phyloP scores from a whole-genome alignment of 306 rosid genomes.

The Cyclanthera cordifolia region DNA sequence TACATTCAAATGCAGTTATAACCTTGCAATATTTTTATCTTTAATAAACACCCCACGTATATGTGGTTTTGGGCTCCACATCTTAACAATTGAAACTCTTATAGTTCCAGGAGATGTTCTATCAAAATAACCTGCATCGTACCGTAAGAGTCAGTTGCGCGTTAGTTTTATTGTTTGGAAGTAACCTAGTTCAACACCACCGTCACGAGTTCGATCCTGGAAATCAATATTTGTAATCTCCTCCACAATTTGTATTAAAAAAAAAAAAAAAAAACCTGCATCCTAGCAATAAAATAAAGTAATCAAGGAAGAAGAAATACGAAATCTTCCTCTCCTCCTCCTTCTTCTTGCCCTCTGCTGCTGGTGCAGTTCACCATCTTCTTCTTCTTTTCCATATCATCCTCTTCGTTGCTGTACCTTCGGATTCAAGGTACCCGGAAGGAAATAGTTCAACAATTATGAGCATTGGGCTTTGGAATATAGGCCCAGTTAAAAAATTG shows the following conservation, averaged over 20 bases:
- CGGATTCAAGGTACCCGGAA: conserved; percentile 18
- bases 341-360: conserved; percentile 33
- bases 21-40: too few relatives aligned
- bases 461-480: neutral
- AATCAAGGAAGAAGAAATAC: neutral
- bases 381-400: conserved; percentile 39
- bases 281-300: neutral
- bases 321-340: conserved; percentile 20
- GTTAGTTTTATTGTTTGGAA: too few relatives aligned
- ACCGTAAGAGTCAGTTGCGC: too few relatives aligned
- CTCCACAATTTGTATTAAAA: too few relatives aligned
- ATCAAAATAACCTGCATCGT: conserved; percentile 51
- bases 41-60: too few relatives aligned
- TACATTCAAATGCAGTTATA: too few relatives aligned
- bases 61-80: too few relatives aligned
- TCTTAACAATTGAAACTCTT: too few relatives aligned
- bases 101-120: conserved; percentile 35
- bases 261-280: conserved; percentile 62
- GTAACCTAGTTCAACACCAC: too few relatives aligned
- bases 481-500: neutral
- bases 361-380: conserved; percentile 35
- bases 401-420: conserved; percentile 65
- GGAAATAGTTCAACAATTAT: neutral
- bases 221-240: too few relatives aligned
- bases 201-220: too few relatives aligned